A percentile compares a stretch with the other conserved stretches of the same genome.
phyloP scores from a whole-genome alignment of 2,329 filamentous ascomycete species.

The Rhexocercosporidium sp. region DNA sequence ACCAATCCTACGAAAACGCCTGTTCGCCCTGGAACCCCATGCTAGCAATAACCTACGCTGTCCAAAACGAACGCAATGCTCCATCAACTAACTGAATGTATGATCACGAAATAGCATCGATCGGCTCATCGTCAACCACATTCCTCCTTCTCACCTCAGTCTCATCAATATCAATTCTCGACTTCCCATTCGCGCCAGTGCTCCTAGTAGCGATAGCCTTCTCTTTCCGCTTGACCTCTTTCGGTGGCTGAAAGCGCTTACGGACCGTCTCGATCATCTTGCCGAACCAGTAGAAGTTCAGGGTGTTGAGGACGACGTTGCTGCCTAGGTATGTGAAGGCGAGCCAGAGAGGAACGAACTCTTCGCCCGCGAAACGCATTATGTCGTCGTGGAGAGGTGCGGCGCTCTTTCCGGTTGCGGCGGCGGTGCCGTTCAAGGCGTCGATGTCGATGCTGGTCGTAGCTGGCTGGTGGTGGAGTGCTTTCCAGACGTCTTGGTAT shows the following conservation, averaged over 20 bases:
- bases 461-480: slow-evolving; percentile 52
- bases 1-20: too few species aligned
- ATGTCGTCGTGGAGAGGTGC: slow-evolving; percentile 43
- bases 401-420: slow-evolving; percentile 38
- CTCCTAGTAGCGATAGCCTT: slow-evolving; percentile 37
- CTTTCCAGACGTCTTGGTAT: slow-evolving; percentile 71
- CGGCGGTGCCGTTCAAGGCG: slow-evolving; percentile 42
- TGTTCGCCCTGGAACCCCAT: too few species aligned
- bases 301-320: slow-evolving; percentile 73
- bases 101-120: slow-evolving; percentile 30
- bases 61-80: too few species aligned
- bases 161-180: slow-evolving; percentile 38
- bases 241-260: slow-evolving; percentile 70
- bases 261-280: slow-evolving; percentile 84
- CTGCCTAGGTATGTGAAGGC: slow-evolving; percentile 68
- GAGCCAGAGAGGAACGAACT: slow-evolving; percentile 72
- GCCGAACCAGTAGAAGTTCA: slow-evolving; percentile 86
- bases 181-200: slow-evolving; percentile 38
- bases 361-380: slow-evolving; percentile 56
- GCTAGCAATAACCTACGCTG: too few species aligned
- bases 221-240: slow-evolving; percentile 42
- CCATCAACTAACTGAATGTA: too few species aligned
- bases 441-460: slow-evolving; percentile 43
- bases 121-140: slow-evolving; percentile 28
- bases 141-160: slow-evolving; percentile 42